phyloP scores from a whole-genome alignment of 2,329 filamentous ascomycete species.

The Cercospora sp. region DNA sequence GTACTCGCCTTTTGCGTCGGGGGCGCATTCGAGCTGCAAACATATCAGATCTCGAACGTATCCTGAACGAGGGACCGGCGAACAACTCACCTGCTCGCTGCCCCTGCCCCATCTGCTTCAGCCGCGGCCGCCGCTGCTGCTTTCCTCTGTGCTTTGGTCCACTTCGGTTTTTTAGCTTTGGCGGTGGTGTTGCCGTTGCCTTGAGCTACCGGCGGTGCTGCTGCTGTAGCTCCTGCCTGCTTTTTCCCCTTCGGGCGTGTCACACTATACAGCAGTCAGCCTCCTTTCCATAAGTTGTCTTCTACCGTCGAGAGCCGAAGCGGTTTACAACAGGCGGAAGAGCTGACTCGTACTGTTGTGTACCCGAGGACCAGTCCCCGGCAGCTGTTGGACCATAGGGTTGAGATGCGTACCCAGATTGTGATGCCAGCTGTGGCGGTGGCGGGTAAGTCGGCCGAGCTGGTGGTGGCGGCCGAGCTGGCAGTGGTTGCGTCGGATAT shows the following conservation, averaged over 20 bases:
- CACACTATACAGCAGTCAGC: constrained; percentile 16
- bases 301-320: constrained; percentile 5
- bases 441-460: background rate
- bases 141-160: constrained; percentile 13
- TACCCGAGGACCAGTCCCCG: constrained; percentile 16
- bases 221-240: constrained; percentile 2
- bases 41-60: background rate
- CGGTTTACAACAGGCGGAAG: constrained; percentile 14
- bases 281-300: constrained; percentile 1
- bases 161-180: constrained; percentile 8
- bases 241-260: background rate
- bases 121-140: background rate
- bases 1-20: background rate
- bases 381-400: constrained; percentile 11
- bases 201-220: background rate
- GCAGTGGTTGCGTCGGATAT: constrained; percentile 7
- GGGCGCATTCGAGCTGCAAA: background rate
- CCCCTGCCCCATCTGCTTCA: background rate
- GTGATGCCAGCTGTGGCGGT: constrained; percentile 6
- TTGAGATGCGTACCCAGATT: constrained; percentile 14
- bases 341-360: constrained; percentile 12
- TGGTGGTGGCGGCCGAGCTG: constrained; percentile 1
- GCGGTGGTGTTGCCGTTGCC: background rate
- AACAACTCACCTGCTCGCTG: constrained; percentile 12
- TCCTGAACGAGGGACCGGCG: background rate